Evolutionary conservation across 257 asterid genomes (phyloP), one percentile per base, ranked within the genome.

Genomic region (Solanum virginianum): DNA sequence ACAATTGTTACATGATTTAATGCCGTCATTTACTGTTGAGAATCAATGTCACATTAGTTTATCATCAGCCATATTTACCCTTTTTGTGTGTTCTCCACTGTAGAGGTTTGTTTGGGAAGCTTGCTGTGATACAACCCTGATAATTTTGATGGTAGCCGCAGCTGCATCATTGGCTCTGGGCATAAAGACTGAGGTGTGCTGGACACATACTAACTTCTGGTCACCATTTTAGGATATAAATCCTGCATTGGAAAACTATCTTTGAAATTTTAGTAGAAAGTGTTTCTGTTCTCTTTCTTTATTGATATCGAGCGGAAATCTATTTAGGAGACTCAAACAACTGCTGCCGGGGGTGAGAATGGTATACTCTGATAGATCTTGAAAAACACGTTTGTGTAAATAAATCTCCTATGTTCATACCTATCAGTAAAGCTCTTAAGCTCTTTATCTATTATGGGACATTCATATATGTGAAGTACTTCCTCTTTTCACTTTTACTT

Each of bases 81-180:
- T 43, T 86, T 83, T 56, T 79, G 59, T 72, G 68, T 84, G 39
- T 87, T 70, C 74, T 85, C 60, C 74, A 8, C n/a, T 86, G 10
- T 87, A 96, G 98, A 92, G 88, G 85, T 96, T 96, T 90, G 88
- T 96, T 59, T 95, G 98, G 98, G 99, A 96, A 10, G 98, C 99
- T 72, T 95, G 98, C 85, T 90, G 92, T 53, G 99, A 96, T 87
- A 96, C 98, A 9, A 96, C 99, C 45, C 87, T 96, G 83, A 91
- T 96, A 82, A 96, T 96, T 88, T 90, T 96, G 94, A 95, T 94
- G 98, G 95, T 96, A 17, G 99, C 99, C 84, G 98, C 99, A 18
- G 98, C 98, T 86, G 99, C 99, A 89, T 96, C 99, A 49, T 90
- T 96, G 88, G 98, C 93, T 16, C 95, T 96, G 15, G 98, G 98